Evolutionary conservation across 352 stramenopile species (phyloP).

Genomic region (Elongisporangium prolatum): DNA sequence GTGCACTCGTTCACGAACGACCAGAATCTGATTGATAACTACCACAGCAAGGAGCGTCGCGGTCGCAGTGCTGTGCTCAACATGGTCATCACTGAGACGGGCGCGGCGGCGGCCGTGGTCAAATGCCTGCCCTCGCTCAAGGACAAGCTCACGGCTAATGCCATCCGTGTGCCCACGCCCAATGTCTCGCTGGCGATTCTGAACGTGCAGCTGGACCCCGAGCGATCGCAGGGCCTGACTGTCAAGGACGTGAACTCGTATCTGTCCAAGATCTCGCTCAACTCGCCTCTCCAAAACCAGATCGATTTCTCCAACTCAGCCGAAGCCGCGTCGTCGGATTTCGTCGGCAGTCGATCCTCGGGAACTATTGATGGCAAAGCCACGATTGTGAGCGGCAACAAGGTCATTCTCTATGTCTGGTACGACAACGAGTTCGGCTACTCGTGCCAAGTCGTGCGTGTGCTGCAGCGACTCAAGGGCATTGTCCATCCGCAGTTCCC

Average conservation of each 20-base stretch:
- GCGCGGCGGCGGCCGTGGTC: conserved; percentile 73
- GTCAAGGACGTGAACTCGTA: conserved; percentile 74
- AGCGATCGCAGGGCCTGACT: conserved; percentile 48
- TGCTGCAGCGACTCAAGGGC: conserved; percentile 75
- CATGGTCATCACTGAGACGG: conserved; percentile 89
- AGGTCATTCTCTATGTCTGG: conserved; percentile 86
- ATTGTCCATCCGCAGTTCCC: conserved; percentile 76
- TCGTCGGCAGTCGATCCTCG: conserved; percentile 71
- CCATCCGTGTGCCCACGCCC: conserved; percentile 97
- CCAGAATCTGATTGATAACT: conserved; percentile 88
- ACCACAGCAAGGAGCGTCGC: conserved; percentile 84
- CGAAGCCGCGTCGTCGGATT: conserved; percentile 79
- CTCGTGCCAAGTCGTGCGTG: conserved; percentile 80
- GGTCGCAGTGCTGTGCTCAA: conserved; percentile 84
- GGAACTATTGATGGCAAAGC: conserved; percentile 81
- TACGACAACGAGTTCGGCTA: conserved; percentile 92
- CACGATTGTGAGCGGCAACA: conserved; percentile 82
- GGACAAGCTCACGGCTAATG: conserved; percentile 98
- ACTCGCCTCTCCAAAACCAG: conserved; percentile 84
- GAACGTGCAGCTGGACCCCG: conserved; percentile 90
- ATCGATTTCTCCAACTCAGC: conserved; percentile 86
- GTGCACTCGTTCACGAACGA: conserved; percentile 90
- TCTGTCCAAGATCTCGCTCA: conserved; percentile 76
- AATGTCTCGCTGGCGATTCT: conserved; percentile 98
- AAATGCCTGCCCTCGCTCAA: conserved; percentile 92